A percentile compares a stretch with the other conserved stretches of the same genome.
phyloP scores from a whole-genome alignment of 2,329 filamentous ascomycete genomes.

The Pseudopithomyces maydicus region DNA sequence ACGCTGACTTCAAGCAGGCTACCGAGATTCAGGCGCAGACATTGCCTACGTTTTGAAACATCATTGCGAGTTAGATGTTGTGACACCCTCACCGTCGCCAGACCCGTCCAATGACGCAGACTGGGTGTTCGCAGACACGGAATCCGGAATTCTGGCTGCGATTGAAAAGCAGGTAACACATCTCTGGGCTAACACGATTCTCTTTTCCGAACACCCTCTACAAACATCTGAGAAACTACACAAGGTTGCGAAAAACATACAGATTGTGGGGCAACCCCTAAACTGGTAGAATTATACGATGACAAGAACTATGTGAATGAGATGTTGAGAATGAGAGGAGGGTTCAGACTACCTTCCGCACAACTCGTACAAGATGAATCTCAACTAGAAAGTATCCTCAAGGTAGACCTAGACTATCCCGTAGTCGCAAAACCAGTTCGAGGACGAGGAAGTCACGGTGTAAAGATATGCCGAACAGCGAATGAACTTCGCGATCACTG shows the following conservation, averaged over 20 bases:
- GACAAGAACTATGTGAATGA: conserved; percentile 58
- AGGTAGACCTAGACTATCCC: conserved; percentile 35
- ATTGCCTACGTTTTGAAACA: conserved; percentile 50
- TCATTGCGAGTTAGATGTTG: conserved; percentile 34
- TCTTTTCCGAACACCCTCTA: conserved; percentile 56
- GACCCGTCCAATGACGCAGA: conserved; percentile 73
- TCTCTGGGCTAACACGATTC: conserved; percentile 58
- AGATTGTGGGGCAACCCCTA: conserved; percentile 55
- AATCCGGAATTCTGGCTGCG: conserved; percentile 93
- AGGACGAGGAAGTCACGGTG: conserved; percentile 57
- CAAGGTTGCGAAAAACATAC: conserved; percentile 35
- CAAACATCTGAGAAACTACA: conserved; percentile 48
- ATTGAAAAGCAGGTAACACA: conserved; percentile 76
- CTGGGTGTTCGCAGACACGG: conserved; percentile 85
- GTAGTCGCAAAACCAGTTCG: conserved; percentile 56
- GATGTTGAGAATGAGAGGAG: conserved; percentile 43
- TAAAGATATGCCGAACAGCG: conserved; percentile 50
- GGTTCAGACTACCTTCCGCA: conserved; percentile 53
- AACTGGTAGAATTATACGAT: conserved; percentile 55
- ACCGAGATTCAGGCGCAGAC: conserved; percentile 56
- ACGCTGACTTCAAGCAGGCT: conserved; percentile 42
- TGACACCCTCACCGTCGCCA: conserved; percentile 38
- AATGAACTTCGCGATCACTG: conserved; percentile 44
- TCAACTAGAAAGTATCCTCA: conserved; percentile 14
- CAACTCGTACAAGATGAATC: conserved; percentile 9